These are phyloP conservation scores for Salmacisia buchloeana DNA, from an alignment of 1,284 basidiomycete genomes.

Conservation along the genomic window DNA sequence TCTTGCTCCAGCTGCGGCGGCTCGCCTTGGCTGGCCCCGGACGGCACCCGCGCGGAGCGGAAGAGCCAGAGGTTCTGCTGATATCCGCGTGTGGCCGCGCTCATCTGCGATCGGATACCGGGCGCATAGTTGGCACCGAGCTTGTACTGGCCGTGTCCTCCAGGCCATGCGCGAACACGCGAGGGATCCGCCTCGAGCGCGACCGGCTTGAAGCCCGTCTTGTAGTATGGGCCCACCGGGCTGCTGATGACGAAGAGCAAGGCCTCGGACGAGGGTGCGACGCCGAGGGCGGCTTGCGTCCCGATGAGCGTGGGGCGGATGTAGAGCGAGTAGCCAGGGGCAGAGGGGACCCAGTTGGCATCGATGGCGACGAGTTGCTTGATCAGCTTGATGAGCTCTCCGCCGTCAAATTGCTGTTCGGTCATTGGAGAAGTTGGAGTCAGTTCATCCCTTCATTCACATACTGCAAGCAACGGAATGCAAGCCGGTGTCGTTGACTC, in stretches of 20 bases:
- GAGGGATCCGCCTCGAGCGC: conserved; percentile 85
- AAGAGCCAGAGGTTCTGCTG: conserved; percentile 93
- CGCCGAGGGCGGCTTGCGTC: conserved; percentile 79
- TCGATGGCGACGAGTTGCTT: conserved; percentile 83
- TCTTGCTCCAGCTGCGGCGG: conserved; percentile 22
- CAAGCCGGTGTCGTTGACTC: conserved; percentile 43
- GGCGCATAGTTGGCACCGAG: conserved; percentile 49
- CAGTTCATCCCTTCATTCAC: background rate
- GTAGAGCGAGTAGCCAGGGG: conserved; percentile 85
- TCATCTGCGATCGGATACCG: conserved; percentile 63
- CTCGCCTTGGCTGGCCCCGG: conserved; percentile 13
- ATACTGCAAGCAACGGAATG: too few species aligned
- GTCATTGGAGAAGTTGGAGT: conserved; percentile 22
- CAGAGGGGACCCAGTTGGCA: conserved; percentile 84
- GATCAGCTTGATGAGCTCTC: conserved; percentile 73
- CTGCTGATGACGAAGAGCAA: conserved; percentile 36
- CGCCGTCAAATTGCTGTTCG: conserved; percentile 66
- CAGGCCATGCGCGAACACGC: conserved; percentile 59
- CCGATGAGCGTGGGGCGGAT: conserved; percentile 80
- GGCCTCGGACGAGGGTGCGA: conserved; percentile 79
- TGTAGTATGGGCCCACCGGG: conserved; percentile 70
- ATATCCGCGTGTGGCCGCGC: conserved; percentile 78
- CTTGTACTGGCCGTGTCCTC: conserved; percentile 47
- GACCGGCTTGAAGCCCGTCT: conserved; percentile 91
- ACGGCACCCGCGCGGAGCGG: conserved; percentile 68